Evolutionary conservation across 768 basidiomycete species (phyloP).

Genomic region (Nidularia sp.): DNA sequence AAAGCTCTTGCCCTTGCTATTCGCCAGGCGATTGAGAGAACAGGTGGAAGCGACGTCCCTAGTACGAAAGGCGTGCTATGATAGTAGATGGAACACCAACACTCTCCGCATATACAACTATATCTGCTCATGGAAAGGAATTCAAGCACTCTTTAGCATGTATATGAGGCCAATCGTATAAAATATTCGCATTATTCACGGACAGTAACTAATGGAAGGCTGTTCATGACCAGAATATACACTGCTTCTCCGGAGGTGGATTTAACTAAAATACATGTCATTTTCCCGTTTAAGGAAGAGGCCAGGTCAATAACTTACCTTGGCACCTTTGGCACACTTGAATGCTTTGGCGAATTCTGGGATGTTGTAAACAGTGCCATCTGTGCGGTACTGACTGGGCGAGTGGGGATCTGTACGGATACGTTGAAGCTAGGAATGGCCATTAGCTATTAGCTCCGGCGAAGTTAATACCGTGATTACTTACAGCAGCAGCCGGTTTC

Average conservation of each 20-base stretch:
- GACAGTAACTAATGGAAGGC: background rate
- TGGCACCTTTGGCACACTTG: slow-evolving; percentile 71
- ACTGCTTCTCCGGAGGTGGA: slow-evolving; percentile 74
- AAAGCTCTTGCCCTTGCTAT: slow-evolving; percentile 96
- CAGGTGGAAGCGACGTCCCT: slow-evolving; percentile 87
- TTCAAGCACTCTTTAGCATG: background rate
- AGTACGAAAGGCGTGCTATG: slow-evolving; percentile 94
- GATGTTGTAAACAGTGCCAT: slow-evolving; percentile 84
- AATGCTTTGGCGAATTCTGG: slow-evolving; percentile 88
- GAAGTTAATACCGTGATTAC: slow-evolving; percentile 10
- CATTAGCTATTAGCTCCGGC: background rate
- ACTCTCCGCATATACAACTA: too few relatives aligned
- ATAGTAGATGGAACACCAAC: background rate
- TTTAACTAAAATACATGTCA: slow-evolving; percentile 51
- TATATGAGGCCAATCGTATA: background rate
- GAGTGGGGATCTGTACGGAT: slow-evolving; percentile 90
- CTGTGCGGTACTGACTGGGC: slow-evolving; percentile 72
- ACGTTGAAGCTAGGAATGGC: slow-evolving; percentile 52
- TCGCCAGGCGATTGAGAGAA: slow-evolving; percentile 87
- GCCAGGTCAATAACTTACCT: slow-evolving; percentile 40
- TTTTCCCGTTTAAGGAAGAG: background rate
- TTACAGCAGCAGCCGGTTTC: slow-evolving; percentile 72
- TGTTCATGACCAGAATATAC: slow-evolving; percentile 70
- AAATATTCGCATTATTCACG: background rate
- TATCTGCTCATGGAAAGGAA: too few relatives aligned